These are phyloP conservation scores for Neofusicoccum umdonicola DNA, from an alignment of 2,329 filamentous ascomycete genomes.

Conservation along the genomic window DNA sequence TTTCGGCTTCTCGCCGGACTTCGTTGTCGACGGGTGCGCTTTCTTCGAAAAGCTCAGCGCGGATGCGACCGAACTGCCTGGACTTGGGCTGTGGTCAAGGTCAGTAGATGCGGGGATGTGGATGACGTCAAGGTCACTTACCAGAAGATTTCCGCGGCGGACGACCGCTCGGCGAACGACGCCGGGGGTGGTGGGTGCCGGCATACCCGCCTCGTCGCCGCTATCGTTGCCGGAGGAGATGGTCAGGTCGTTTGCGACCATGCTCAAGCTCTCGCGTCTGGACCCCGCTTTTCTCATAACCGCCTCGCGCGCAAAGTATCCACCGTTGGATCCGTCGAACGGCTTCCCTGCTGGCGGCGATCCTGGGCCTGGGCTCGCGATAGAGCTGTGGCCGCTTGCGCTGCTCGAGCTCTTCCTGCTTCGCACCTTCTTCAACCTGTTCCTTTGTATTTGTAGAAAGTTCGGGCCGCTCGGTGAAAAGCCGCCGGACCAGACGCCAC, in stretches of 20 bases:
- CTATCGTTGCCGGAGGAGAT: conserved; percentile 78
- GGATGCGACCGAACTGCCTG: conserved; percentile 90
- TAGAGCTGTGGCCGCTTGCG: conserved; percentile 68
- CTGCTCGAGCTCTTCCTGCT: conserved; percentile 67
- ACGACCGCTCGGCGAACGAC: conserved; percentile 83
- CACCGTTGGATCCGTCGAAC: conserved; percentile 47
- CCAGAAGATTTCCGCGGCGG: conserved; percentile 81
- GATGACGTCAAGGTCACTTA: conserved; percentile 45
- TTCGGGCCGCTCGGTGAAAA: conserved; percentile 68
- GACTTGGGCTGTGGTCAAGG: conserved; percentile 72
- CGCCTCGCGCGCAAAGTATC: conserved; percentile 55
- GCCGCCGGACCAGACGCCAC: conserved; percentile 62
- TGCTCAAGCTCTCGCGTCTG: conserved; percentile 82
- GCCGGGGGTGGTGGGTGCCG: conserved; percentile 56
- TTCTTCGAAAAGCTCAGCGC: conserved; percentile 86
- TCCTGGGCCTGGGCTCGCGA: conserved; percentile 66
- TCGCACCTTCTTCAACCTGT: conserved; percentile 56
- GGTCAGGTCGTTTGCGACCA: conserved; percentile 85
- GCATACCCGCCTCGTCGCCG: conserved; percentile 62
- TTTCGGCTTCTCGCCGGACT: conserved; percentile 86
- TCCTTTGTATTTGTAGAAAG: conserved; percentile 74
- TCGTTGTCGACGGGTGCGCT: conserved; percentile 84
- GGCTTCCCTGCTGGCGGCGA: conserved; percentile 62
- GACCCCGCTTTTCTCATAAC: conserved; percentile 51
- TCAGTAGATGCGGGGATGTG: not conserved